A percentile compares a stretch with the other conserved stretches of the same genome.
Evolutionary conservation across 1,284 basidiomycete species (phyloP).

Genomic region (Phellinidium pouzarii): DNA sequence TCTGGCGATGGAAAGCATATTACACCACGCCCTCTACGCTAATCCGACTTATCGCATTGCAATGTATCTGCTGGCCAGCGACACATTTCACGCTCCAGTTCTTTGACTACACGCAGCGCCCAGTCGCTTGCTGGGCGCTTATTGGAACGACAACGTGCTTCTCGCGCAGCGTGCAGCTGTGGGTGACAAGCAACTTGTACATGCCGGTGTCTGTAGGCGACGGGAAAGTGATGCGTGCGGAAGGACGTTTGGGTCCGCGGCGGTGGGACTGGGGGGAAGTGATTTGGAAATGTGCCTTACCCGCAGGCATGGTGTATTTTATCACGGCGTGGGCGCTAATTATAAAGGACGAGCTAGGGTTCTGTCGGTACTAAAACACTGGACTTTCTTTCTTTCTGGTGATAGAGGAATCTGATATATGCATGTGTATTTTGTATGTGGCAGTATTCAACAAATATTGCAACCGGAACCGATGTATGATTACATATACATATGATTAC

Average conservation of each 20-base stretch:
- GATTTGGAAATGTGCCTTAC: conserved; percentile 55
- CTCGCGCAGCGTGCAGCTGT: conserved; percentile 69
- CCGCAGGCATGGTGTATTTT: conserved; percentile 64
- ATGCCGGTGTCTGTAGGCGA: conserved; percentile 24
- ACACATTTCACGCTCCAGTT: conserved; percentile 71
- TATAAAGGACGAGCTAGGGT: conserved; percentile 34
- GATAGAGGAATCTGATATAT: background rate
- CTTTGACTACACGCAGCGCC: conserved; percentile 55
- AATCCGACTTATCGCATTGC: conserved; percentile 75
- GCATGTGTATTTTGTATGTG: too few species aligned
- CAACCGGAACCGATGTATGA: too few species aligned
- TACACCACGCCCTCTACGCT: conserved; percentile 76
- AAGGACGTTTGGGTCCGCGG: conserved; percentile 33
- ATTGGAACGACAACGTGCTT: conserved; percentile 77
- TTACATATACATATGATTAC: too few species aligned
- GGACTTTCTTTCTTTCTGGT: background rate
- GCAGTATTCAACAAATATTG: too few species aligned
- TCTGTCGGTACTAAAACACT: background rate
- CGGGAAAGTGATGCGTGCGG: conserved; percentile 39
- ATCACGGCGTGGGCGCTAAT: conserved; percentile 70
- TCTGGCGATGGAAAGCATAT: conserved; percentile 76
- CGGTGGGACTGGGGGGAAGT: conserved; percentile 75
- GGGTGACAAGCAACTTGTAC: conserved; percentile 75
- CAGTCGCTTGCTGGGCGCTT: conserved; percentile 71
- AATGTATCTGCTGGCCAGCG: conserved; percentile 85